These are phyloP conservation scores for Neurospora sp. DNA, from an alignment of 495 filamentous ascomycete species.

Conservation along the genomic window DNA sequence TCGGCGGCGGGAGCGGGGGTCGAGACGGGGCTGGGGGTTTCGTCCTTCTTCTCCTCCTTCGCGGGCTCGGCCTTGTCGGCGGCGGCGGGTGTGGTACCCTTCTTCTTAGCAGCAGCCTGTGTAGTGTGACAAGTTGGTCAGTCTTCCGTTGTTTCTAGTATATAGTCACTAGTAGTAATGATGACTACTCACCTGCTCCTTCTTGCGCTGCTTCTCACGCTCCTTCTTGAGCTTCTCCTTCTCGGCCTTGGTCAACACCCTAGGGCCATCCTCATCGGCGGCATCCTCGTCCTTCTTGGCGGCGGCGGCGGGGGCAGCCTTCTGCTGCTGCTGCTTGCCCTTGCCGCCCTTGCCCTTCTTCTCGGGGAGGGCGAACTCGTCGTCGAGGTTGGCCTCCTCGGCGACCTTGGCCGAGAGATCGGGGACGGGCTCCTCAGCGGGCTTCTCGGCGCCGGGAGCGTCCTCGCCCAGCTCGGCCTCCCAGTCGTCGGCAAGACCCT, in stretches of 20 bases:
- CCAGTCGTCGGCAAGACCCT: conserved; percentile 69
- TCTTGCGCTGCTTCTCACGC: conserved; percentile 88
- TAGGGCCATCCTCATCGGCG: conserved; percentile 48
- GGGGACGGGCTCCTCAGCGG: conserved; percentile 29
- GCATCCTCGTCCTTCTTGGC: conserved; percentile 39
- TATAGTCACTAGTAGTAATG: not conserved
- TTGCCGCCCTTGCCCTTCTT: conserved; percentile 96
- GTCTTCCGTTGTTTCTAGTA: not conserved
- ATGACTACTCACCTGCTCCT: conserved; percentile 57
- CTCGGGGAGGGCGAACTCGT: conserved; percentile 73
- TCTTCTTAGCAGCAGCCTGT: conserved; percentile 62
- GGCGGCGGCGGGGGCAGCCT: conserved; percentile 42
- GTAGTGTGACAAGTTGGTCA: not conserved
- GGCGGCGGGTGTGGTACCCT: conserved; percentile 41
- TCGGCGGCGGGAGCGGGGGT: conserved; percentile 32
- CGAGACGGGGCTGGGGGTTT: conserved; percentile 16
- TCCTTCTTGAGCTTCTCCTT: conserved; percentile 96
- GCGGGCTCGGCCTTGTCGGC: conserved; percentile 42
- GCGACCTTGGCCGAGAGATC: conserved; percentile 61
- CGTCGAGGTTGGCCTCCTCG: conserved; percentile 76
- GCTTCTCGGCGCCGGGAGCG: conserved; percentile 36
- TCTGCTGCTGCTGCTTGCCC: conserved; percentile 72
- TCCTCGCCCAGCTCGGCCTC: conserved; percentile 55
- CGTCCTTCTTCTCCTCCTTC: conserved; percentile 36
- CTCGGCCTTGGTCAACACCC: conserved; percentile 84